phyloP scores from a whole-genome alignment of 495 filamentous ascomycete genomes.

The Lindgomyces ingoldianus region DNA sequence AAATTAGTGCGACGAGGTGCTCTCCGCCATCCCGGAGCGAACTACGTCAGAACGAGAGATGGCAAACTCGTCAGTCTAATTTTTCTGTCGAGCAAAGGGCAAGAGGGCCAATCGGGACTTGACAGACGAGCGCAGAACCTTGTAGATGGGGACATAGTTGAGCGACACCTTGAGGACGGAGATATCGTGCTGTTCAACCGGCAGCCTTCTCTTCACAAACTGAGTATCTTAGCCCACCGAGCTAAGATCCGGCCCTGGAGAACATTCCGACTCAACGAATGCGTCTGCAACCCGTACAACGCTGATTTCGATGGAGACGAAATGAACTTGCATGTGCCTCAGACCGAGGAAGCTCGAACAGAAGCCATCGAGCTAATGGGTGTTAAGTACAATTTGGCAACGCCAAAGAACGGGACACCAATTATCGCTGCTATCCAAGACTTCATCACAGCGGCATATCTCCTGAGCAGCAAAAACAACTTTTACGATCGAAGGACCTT shows the following conservation, averaged over 20 bases:
- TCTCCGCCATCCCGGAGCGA: constrained; percentile 81
- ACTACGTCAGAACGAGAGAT: constrained; percentile 64
- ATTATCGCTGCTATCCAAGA: constrained; percentile 98
- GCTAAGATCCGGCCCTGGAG: constrained; percentile 92
- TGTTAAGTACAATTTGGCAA: constrained; percentile 92
- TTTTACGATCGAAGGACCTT: constrained; percentile 88
- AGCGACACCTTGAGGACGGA: constrained; percentile 91
- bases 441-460: constrained; percentile 93
- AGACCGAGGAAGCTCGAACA: constrained; percentile 93
- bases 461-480: constrained; percentile 87
- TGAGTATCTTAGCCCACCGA: constrained; percentile 93
- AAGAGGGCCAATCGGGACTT: constrained; percentile 1
- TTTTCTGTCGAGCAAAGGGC: constrained; percentile 12
- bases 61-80: constrained; percentile 67
- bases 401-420: constrained; percentile 95
- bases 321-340: constrained; percentile 98
- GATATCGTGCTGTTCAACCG: constrained; percentile 98
- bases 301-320: constrained; percentile 99
- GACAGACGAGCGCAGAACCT: constrained; percentile 62
- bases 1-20: constrained; percentile 70
- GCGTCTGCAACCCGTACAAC: constrained; percentile 97
- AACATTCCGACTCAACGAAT: constrained; percentile 96
- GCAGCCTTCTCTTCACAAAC: constrained; percentile 95
- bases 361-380: constrained; percentile 98
- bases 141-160: constrained; percentile 81